These are phyloP conservation scores for Cystoderma amianthinum DNA, from an alignment of 768 basidiomycete species.

Conservation along the genomic window DNA sequence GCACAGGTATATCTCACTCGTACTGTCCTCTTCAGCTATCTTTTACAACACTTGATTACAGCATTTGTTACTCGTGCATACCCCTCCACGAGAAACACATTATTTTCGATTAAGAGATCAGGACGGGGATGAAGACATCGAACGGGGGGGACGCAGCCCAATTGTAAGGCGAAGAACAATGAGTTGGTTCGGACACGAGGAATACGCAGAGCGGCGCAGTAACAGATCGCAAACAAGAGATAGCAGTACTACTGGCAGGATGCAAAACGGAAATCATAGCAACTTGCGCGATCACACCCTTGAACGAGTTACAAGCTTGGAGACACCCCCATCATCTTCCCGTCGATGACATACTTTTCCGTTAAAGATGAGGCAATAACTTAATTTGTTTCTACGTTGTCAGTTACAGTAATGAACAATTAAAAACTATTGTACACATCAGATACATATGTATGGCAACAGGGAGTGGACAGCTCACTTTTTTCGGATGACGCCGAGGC, in stretches of 20 bases:
- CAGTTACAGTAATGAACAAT: too few relatives aligned
- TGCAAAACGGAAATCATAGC: too few relatives aligned
- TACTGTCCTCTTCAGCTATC: not conserved
- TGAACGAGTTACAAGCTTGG: not conserved
- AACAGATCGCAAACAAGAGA: constrained; percentile 15
- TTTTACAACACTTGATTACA: constrained; percentile 14
- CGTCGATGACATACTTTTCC: too few relatives aligned
- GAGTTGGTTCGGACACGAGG: constrained; percentile 34
- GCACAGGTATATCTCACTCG: constrained; percentile 45
- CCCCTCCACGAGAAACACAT: constrained; percentile 48
- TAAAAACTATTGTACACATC: too few relatives aligned
- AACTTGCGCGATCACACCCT: not conserved
- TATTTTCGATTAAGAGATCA: constrained; percentile 16
- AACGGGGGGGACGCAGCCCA: constrained; percentile 18
- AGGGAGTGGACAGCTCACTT: too few relatives aligned
- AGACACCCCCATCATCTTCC: not conserved
- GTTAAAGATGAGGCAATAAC: too few relatives aligned
- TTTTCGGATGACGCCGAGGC: too few relatives aligned
- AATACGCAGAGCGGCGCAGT: constrained; percentile 12
- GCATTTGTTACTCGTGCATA: constrained; percentile 62
- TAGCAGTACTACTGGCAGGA: constrained; percentile 12
- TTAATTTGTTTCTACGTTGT: too few relatives aligned
- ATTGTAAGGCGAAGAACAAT: constrained; percentile 27
- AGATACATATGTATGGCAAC: too few relatives aligned
- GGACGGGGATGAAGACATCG: constrained; percentile 25